Conservation (phyloP, 225 moss, liverwort and hornwort genomes). For the Ulota crispa region DNA sequence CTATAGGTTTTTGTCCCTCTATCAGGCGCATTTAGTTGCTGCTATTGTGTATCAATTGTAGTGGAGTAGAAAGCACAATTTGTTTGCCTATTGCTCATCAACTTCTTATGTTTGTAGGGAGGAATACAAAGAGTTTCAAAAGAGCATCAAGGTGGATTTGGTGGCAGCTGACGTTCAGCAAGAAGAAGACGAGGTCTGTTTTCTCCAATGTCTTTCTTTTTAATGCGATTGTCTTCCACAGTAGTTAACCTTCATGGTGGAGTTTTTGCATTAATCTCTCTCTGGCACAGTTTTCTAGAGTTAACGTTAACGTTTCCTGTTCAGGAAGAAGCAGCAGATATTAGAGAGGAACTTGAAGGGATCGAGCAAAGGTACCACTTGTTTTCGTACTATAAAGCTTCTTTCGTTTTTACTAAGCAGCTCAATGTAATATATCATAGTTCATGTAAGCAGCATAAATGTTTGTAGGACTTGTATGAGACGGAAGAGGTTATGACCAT, state of each 20-base stretch:
- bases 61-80: background rate
- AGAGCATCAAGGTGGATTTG: slow-evolving; percentile 82
- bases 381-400: background rate
- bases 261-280: background rate
- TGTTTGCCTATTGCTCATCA: slow-evolving; percentile 10
- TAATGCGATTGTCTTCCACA: background rate
- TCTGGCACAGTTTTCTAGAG: background rate
- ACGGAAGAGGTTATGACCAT: background rate
- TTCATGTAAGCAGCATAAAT: background rate
- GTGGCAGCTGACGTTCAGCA: slow-evolving; percentile 70
- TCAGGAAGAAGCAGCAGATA: slow-evolving; percentile 62
- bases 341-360: slow-evolving; percentile 50
- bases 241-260: background rate
- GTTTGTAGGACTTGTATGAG: background rate
- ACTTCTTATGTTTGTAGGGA: slow-evolving; percentile 47
- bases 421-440: background rate
- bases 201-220: background rate
- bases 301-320: slow-evolving; percentile 10
- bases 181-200: slow-evolving; percentile 86
- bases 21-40: background rate
- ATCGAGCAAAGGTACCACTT: slow-evolving; percentile 53
- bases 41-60: background rate
- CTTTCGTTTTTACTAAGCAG: background rate
- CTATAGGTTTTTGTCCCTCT: background rate
- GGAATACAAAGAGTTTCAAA: slow-evolving; percentile 89